phyloP scores from a whole-genome alignment of 179 eudicot genomes.

The Amaranthus tricolor region DNA sequence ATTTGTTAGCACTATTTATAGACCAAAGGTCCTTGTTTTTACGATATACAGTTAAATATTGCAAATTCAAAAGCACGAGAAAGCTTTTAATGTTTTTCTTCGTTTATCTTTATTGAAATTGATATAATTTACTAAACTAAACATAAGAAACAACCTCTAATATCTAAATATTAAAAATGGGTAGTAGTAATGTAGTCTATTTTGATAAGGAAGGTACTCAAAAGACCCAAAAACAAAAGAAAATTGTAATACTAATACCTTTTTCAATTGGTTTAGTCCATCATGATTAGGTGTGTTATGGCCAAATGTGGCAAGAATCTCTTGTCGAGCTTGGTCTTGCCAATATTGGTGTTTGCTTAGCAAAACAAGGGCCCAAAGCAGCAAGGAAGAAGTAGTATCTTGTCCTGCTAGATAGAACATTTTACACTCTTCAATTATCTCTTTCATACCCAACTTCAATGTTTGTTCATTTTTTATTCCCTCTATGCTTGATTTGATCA shows the following conservation, averaged over 20 bases:
- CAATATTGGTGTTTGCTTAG: constrained; percentile 28
- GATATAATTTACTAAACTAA: no score
- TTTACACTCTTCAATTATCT: constrained; percentile 36
- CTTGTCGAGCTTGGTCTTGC: constrained; percentile 30
- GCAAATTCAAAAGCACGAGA: no score
- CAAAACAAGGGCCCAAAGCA: constrained; percentile 28
- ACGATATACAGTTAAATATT: no score
- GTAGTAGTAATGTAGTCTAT: no score
- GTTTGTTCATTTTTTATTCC: constrained; percentile 8
- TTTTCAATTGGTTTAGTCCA: constrained; percentile 18
- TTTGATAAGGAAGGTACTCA: no score
- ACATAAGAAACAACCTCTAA: no score
- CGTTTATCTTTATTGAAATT: no score
- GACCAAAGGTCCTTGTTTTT: no score
- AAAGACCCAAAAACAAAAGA: no score
- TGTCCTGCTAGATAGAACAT: constrained; percentile 31
- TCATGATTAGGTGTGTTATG: constrained; percentile 1
- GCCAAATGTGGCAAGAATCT: constrained; percentile 24
- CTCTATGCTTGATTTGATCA: constrained; percentile 29
- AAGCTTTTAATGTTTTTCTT: no score
- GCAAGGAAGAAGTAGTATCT: constrained; percentile 27
- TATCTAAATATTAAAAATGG: no score
- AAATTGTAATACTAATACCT: constrained; percentile 9
- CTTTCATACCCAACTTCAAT: constrained; percentile 28
- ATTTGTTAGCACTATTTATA: no score